phyloP scores from a whole-genome alignment of 2,329 filamentous ascomycete species.

The Colletotrichum spinosum region DNA sequence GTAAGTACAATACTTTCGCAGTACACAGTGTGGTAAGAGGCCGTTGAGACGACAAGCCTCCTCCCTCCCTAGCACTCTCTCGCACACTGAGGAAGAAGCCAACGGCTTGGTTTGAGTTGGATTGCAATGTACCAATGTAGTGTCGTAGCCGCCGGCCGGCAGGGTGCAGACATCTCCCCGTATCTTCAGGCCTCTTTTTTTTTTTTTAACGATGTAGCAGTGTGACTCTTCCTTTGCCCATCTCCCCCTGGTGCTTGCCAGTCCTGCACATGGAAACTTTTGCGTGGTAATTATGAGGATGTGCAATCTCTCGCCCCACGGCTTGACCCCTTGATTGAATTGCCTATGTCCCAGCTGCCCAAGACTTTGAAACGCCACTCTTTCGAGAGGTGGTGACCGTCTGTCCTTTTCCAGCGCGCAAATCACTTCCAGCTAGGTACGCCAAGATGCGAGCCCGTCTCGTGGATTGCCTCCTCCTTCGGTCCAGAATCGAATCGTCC shows the following conservation, averaged over 20 bases:
- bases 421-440: neutral
- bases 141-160: conserved; percentile 2
- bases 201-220: too few relatives aligned
- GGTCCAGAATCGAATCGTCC: too few relatives aligned
- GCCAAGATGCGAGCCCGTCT: neutral
- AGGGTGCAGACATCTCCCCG: neutral
- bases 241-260: neutral
- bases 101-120: conserved; percentile 5
- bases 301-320: neutral
- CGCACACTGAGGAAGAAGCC: neutral
- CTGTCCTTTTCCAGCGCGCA: neutral
- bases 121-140: conserved; percentile 1
- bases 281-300: conserved; percentile 4
- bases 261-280: neutral
- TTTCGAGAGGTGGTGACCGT: neutral
- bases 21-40: too few relatives aligned
- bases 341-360: too few relatives aligned
- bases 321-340: too few relatives aligned
- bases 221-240: neutral
- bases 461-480: too few relatives aligned
- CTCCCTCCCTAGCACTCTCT: neutral
- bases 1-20: too few relatives aligned
- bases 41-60: neutral
- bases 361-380: too few relatives aligned
- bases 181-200: neutral